A percentile compares a stretch with the other conserved stretches of the same genome.
Conservation (phyloP, 768 basidiomycete species). For the Macrolepiota dolichaula region DNA sequence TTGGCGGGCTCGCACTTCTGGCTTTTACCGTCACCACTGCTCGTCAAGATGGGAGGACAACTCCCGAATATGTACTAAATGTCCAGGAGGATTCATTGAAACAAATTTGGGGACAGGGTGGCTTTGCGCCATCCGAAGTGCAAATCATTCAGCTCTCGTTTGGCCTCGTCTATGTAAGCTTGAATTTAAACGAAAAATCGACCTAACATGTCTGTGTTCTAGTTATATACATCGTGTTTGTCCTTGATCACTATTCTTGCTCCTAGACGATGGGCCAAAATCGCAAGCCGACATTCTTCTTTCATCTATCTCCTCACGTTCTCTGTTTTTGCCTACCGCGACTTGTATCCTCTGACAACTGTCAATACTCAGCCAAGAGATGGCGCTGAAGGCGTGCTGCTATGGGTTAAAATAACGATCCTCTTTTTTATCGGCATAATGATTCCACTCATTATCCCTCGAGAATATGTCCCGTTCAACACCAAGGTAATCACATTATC, state of each 20-base stretch:
- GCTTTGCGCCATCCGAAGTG: conserved; percentile 13
- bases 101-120: conserved; percentile 1
- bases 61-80: conserved; percentile 14
- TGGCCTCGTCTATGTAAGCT: conserved; percentile 7
- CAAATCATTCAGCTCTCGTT: conserved; percentile 27
- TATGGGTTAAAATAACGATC: conserved; percentile 16
- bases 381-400: conserved; percentile 12
- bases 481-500: conserved; percentile 6
- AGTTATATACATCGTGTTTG: conserved; percentile 20
- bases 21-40: conserved; percentile 43
- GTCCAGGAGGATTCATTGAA: conserved; percentile 24
- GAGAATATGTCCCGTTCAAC: conserved; percentile 16
- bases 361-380: conserved; percentile 12
- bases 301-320: conserved; percentile 11
- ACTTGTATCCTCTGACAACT: conserved; percentile 17
- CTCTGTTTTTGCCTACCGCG: conserved; percentile 15
- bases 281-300: conserved; percentile 40
- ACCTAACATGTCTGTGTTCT: background rate
- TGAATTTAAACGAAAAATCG: conserved; percentile 25
- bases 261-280: conserved; percentile 32
- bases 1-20: conserved; percentile 45
- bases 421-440: conserved; percentile 9
- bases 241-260: conserved; percentile 38
- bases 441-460: conserved; percentile 14
- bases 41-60: conserved; percentile 23